Base-by-base conservation (phyloP, 129 eudicot species). In the Mikania micrantha region DNA sequence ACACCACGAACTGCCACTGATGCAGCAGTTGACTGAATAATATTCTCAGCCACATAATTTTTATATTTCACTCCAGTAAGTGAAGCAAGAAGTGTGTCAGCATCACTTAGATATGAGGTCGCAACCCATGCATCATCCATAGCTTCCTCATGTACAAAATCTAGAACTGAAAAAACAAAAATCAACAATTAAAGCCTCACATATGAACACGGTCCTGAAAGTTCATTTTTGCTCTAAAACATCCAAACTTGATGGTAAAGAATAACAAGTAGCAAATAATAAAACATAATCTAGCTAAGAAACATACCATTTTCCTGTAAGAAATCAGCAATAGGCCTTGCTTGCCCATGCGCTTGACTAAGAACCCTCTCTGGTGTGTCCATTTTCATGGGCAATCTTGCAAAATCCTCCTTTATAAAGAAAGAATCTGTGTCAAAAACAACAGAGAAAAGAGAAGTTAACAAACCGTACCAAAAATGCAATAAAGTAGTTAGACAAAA, bases 1-100 rank as follows among this genome's bases (percentile, higher is more conserved):
- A 85, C 95, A 73, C 99, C 99, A 24, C 99, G 92, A 16, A 73
- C 95, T 53, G 97, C 95, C 82, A 94, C 87, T 47, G 97, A 94
- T 50, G 97, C 99, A 54, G 99, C 99, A 81, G 88, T 83, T 40
- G 95, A 94, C 65, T 87, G 99, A 15, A 85, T 36, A 69, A 83
- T 53, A 62, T 90, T 94, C 76, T 87, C 92, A 70, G 87, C 78
- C 58, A 79, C 95, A 63, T 79, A 82, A 38, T 65, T 84, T 77
- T 84, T 80, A 53, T 64, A 72, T 5, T 62, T 29, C 66, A 48
- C 64, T 60, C 90, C 85, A 32, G n/a, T 61, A 10, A 70, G 76
- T 68, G 96, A 82, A 72, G 95, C 78, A 60, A 94, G 90, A 79
- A 94, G 97, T 22, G 76, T 74, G 72, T 94, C 99, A 28, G 90